These are phyloP conservation scores for Syzygium oleosum DNA, from an alignment of 345 rosid species.

Conservation along the genomic window DNA sequence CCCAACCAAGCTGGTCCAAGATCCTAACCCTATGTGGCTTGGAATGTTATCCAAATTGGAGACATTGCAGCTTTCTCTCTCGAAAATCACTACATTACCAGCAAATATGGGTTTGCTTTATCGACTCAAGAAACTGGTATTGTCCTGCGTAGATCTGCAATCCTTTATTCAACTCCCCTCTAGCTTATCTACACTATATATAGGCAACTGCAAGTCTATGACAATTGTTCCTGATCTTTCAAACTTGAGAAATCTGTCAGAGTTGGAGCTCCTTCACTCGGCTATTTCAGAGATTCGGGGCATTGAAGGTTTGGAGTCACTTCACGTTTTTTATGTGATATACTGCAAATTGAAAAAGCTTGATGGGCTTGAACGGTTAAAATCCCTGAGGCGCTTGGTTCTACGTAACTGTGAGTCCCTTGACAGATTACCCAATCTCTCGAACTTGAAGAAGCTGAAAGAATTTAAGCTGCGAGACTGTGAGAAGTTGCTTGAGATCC, in stretches of 20 bases:
- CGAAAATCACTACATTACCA: conserved; percentile 1
- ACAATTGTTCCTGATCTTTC: conserved; percentile 4
- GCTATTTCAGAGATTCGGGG: conserved; percentile 2
- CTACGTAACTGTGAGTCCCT: conserved; percentile 4
- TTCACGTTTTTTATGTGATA: conserved; percentile 2
- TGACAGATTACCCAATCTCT: conserved; percentile 8
- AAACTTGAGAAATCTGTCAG: conserved; percentile 5
- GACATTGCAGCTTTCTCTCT: conserved; percentile 8
- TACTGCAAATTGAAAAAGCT: conserved; percentile 7
- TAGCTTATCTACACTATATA: conserved; percentile 2
- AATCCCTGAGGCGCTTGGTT: conserved; percentile 4
- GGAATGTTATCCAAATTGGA: conserved; percentile 4
- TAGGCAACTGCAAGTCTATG: conserved; percentile 14
- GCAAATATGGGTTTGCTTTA: background rate
- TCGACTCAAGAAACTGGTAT: conserved; percentile 7
- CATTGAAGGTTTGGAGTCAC: conserved; percentile 10
- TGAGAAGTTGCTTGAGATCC: conserved; percentile 5
- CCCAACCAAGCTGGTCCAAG: background rate
- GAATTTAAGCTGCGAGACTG: conserved; percentile 5
- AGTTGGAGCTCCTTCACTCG: conserved; percentile 11
- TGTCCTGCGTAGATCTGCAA: conserved; percentile 8
- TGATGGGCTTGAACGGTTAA: conserved; percentile 5
- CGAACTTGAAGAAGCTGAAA: conserved; percentile 4
- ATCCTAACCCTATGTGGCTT: conserved; percentile 5
- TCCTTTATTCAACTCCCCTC: conserved; percentile 1